A percentile compares a stretch with the other conserved stretches of the same genome.
Evolutionary conservation across 2,329 filamentous ascomycete genomes (phyloP).

Genomic region (Aureobasidium pullulans): DNA sequence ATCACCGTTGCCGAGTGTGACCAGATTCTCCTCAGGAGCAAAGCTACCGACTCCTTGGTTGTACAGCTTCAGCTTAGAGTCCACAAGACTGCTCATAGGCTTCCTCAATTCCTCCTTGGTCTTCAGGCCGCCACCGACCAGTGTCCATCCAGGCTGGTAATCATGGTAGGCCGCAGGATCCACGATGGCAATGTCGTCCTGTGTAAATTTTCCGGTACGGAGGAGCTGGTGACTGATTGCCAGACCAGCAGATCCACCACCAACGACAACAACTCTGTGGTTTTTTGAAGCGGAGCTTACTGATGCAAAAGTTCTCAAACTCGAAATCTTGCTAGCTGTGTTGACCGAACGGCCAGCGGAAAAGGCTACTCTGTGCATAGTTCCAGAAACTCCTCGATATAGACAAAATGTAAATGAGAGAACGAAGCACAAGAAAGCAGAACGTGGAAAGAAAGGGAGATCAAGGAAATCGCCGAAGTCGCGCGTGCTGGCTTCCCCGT

Average conservation of each 20-base stretch:
- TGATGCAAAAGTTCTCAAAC: slow-evolving; percentile 1
- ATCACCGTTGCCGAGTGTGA: slow-evolving; percentile 50
- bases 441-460: background rate
- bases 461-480: background rate
- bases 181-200: slow-evolving; percentile 56
- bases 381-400: background rate
- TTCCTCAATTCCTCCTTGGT: slow-evolving; percentile 51
- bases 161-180: slow-evolving; percentile 58
- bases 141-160: slow-evolving; percentile 64
- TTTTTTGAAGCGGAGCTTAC: slow-evolving; percentile 32
- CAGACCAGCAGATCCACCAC: slow-evolving; percentile 59
- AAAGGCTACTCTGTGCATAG: slow-evolving; percentile 1
- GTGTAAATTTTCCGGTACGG: slow-evolving; percentile 47
- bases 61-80: slow-evolving; percentile 57
- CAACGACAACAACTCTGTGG: slow-evolving; percentile 61
- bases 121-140: slow-evolving; percentile 61
- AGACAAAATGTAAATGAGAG: background rate
- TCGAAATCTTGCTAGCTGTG: background rate
- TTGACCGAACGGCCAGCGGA: slow-evolving; percentile 3
- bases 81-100: slow-evolving; percentile 45
- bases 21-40: slow-evolving; percentile 47
- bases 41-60: slow-evolving; percentile 45
- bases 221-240: slow-evolving; percentile 62
- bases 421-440: background rate
- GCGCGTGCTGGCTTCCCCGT: background rate